phyloP scores from a whole-genome alignment of 176 grass and related monocot genomes.

The Musa schizocarpa region DNA sequence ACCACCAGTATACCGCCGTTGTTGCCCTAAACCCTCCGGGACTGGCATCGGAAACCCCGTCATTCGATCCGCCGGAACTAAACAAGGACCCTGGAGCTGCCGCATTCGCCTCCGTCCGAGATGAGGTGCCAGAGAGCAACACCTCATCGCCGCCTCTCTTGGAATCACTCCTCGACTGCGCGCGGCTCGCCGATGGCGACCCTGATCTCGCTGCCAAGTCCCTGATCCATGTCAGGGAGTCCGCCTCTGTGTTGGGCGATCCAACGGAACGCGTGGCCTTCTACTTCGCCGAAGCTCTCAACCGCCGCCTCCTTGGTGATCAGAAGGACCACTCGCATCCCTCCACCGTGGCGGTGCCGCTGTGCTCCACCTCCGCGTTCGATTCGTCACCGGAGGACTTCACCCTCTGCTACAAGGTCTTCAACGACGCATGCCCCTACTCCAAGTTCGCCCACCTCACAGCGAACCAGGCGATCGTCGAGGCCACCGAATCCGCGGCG shows the following conservation, averaged over 20 bases:
- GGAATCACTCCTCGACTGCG: slow-evolving; percentile 55
- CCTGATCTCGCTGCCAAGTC: slow-evolving; percentile 42
- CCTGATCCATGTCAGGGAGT: slow-evolving; percentile 42
- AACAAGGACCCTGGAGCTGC: background rate
- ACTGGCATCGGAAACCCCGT: background rate
- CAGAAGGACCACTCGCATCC: background rate
- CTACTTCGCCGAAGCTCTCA: slow-evolving; percentile 77
- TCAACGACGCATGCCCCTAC: slow-evolving; percentile 93
- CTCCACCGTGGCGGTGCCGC: background rate
- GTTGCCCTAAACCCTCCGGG: slow-evolving; percentile 11
- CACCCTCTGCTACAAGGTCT: slow-evolving; percentile 78
- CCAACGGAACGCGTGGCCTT: slow-evolving; percentile 77
- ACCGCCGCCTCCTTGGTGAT: slow-evolving; percentile 29
- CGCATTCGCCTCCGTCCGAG: slow-evolving; percentile 14
- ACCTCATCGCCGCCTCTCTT: slow-evolving; percentile 45
- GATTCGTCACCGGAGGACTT: slow-evolving; percentile 50
- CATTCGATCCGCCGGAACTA: slow-evolving; percentile 9
- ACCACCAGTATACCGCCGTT: slow-evolving; percentile 3
- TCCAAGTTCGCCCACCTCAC: slow-evolving; percentile 93
- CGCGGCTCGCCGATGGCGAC: slow-evolving; percentile 34
- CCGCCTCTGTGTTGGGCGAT: slow-evolving; percentile 41
- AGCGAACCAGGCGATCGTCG: slow-evolving; percentile 90
- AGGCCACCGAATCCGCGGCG: slow-evolving; percentile 60
- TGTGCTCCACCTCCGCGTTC: slow-evolving; percentile 6
- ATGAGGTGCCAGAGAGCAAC: slow-evolving; percentile 23